Evolutionary conservation across 164 flowering plant species (phyloP).

Genomic region (Piper longum): DNA sequence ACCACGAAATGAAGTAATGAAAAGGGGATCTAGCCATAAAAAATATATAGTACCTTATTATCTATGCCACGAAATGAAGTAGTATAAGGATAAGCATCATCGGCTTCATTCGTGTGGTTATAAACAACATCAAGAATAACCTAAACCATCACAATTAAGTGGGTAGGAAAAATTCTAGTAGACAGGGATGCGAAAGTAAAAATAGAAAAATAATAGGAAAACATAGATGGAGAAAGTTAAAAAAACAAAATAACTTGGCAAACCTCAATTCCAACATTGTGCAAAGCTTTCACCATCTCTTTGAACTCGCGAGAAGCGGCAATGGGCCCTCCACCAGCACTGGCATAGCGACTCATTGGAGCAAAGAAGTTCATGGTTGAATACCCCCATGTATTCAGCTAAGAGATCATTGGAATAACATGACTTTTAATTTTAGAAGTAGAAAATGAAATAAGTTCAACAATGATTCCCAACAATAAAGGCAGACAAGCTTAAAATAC

Average conservation of each 20-base stretch:
- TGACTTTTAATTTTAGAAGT: background rate
- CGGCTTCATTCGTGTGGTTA: constrained; percentile 96
- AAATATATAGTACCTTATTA: constrained; percentile 48
- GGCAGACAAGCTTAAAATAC: background rate
- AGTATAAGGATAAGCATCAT: constrained; percentile 67
- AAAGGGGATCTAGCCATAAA: background rate
- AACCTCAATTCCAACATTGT: constrained; percentile 91
- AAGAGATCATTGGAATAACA: constrained; percentile 4
- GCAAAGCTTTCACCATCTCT: constrained; percentile 92
- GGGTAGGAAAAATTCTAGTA: background rate
- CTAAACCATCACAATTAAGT: constrained; percentile 19
- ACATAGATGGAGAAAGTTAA: background rate
- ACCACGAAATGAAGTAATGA: background rate
- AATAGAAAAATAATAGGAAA: background rate
- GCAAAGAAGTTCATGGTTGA: constrained; percentile 95
- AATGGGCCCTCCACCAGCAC: constrained; percentile 75
- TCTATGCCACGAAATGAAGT: constrained; percentile 98
- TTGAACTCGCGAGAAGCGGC: constrained; percentile 76
- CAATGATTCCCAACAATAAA: background rate
- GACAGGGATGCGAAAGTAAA: background rate
- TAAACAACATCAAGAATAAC: constrained; percentile 97
- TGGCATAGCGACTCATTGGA: constrained; percentile 99
- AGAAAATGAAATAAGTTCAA: background rate
- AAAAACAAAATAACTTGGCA: background rate
- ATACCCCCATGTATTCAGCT: constrained; percentile 98